These are phyloP conservation scores for Fusarium sublunatum DNA, from an alignment of 2,329 filamentous ascomycete species.

Conservation along the genomic window DNA sequence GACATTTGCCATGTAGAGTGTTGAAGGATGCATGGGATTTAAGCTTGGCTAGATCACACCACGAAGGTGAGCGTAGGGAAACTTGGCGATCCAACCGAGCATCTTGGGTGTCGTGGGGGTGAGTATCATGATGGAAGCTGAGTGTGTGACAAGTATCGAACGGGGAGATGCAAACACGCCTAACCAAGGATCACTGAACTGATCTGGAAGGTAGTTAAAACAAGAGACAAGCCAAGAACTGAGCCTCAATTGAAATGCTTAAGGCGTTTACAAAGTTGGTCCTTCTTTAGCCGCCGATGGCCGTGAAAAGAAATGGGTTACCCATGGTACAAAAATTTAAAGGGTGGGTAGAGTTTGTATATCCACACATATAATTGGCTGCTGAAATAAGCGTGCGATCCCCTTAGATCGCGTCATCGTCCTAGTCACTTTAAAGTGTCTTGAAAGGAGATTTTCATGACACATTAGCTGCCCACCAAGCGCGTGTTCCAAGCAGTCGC, in stretches of 20 bases:
- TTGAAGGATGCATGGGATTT: too few species aligned
- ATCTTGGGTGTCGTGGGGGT: slow-evolving; percentile 2
- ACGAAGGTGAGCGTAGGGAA: not conserved
- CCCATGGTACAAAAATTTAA: slow-evolving; percentile 16
- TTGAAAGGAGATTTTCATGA: slow-evolving; percentile 35
- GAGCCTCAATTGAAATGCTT: slow-evolving; percentile 9
- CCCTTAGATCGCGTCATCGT: slow-evolving; percentile 49
- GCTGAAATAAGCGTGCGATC: slow-evolving; percentile 33
- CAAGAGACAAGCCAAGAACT: slow-evolving; percentile 3
- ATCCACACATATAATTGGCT: slow-evolving; percentile 25
- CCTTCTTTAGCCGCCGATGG: slow-evolving; percentile 21
- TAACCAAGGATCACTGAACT: not conserved
- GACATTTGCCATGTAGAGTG: slow-evolving; percentile 5
- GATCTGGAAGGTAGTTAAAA: slow-evolving; percentile 33
- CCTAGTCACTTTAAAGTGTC: slow-evolving; percentile 34
- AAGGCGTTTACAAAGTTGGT: slow-evolving; percentile 21
- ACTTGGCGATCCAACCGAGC: not conserved
- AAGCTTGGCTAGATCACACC: slow-evolving; percentile 21
- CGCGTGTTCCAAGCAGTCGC: slow-evolving; percentile 1
- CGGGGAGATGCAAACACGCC: not conserved
- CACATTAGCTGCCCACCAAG: slow-evolving; percentile 35
- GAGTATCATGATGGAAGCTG: slow-evolving; percentile 7
- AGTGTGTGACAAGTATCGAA: not conserved
- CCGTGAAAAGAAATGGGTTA: slow-evolving; percentile 18
- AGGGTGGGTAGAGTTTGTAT: slow-evolving; percentile 29